Base-by-base conservation (phyloP, 495 filamentous ascomycete genomes). In the Platismatia glauca region DNA sequence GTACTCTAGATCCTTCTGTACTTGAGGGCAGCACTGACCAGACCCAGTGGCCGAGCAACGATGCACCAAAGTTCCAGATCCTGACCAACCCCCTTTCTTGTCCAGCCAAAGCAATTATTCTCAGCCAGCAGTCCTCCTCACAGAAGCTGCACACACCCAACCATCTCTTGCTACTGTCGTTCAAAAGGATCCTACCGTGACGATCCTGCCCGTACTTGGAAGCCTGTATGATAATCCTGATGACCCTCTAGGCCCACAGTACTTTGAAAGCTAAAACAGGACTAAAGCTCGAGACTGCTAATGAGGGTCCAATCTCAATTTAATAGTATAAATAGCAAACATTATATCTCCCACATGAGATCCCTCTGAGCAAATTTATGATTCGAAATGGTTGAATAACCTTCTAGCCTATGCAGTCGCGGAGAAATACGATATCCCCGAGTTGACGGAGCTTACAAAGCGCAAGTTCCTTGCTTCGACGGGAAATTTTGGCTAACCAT, bases 1-100 rank as follows among this genome's bases (percentile, higher is more conserved):
- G 66, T 27, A 15, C 33, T 59, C 22, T 3, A 22, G 33, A 24
- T 33, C 41, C 1, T 31, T 33, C 15, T 22, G 2, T 15, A 8
- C 53, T 27, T 22, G 11, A 7, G 7, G 12, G n/a, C 11, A 24
- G 5, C 31, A 38, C 60, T 66, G n/a, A 59, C 41, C 29, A 22
- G 18, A 12, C 22, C 6, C 18, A 68, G 66, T 68, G 59, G 59
- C 62, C 3, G n/a, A 62, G 16, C 58, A 68, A 41, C 16, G 1
- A 13, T 68, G 63, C 29, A 63, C 38, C 1, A 33, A 35, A 13
- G 44, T 48, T 11, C 63, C 66, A 3, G 37, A 65, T 44, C 64
- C 59, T 29, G 46, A 48, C 34, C 33, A 8, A 13, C 59, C 66
- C 0, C 66, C 66, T 7, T 68, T 22, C 8, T 12, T 24, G 3